Conservation (phyloP, 75 land plant species). For the Pinus taeda region DNA sequence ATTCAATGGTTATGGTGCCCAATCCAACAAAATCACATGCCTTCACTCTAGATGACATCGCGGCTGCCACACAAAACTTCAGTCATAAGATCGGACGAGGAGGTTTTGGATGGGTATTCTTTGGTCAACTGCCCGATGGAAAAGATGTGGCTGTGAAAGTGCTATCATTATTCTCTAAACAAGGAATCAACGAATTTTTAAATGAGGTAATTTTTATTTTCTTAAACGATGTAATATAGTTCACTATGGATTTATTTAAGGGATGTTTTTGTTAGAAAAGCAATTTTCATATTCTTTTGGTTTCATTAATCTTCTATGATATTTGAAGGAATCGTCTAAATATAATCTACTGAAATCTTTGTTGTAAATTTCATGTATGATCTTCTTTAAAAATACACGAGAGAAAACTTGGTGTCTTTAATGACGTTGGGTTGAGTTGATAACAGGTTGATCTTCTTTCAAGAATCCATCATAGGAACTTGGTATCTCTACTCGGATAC, state of each 20-base stretch:
- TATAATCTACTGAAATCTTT: too few species aligned
- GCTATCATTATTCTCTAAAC: constrained; percentile 30
- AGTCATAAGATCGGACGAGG: constrained; percentile 44
- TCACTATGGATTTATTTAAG: too few species aligned
- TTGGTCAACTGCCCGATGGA: constrained; percentile 27
- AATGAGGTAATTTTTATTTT: constrained; percentile 16
- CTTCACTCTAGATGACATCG: constrained; percentile 40
- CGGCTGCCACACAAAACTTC: constrained; percentile 48
- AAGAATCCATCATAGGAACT: constrained; percentile 17
- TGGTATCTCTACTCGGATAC: constrained; percentile 35
- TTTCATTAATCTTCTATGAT: too few species aligned
- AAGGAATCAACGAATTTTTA: constrained; percentile 49
- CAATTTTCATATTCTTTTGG: too few species aligned
- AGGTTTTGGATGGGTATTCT: constrained; percentile 48
- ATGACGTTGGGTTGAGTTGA: not conserved
- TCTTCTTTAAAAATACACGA: too few species aligned
- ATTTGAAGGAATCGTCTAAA: too few species aligned
- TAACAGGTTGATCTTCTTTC: constrained; percentile 20
- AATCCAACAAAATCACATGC: too few species aligned
- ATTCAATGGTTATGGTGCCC: too few species aligned
- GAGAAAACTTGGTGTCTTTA: too few species aligned
- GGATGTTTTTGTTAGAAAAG: too few species aligned
- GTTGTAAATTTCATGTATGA: too few species aligned
- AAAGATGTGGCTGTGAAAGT: constrained; percentile 39
- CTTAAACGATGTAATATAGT: too few species aligned